Evolutionary conservation across 192 early-diverging fungal genomes (phyloP).

Genomic region (Coemansia sp.): DNA sequence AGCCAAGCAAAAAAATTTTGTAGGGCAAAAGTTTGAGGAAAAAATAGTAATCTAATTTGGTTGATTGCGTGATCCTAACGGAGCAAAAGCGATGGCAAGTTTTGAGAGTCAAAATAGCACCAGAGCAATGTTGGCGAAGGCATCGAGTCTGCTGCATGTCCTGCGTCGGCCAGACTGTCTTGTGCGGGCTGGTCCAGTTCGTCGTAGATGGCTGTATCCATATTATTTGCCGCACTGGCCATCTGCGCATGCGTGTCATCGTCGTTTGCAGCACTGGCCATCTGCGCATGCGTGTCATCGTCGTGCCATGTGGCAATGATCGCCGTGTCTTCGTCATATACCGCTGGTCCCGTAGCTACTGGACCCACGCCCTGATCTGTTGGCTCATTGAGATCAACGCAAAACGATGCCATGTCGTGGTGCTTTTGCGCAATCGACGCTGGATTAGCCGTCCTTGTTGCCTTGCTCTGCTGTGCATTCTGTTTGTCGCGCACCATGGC

Average conservation of each 20-base stretch:
- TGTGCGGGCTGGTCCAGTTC: too few relatives aligned
- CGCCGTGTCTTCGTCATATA: background rate
- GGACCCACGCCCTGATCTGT: background rate
- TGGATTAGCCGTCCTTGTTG: background rate
- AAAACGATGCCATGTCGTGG: background rate
- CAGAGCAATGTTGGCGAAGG: slow-evolving; percentile 8
- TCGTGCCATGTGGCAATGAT: slow-evolving; percentile 10
- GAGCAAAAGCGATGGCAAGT: background rate
- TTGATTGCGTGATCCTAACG: background rate
- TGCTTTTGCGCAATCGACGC: background rate
- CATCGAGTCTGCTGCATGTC: background rate
- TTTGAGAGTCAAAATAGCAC: slow-evolving; percentile 16
- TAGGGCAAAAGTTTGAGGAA: background rate
- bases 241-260: background rate
- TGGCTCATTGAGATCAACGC: background rate
- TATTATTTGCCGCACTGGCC: background rate
- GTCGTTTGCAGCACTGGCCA: background rate
- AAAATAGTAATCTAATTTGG: background rate
- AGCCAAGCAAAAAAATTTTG: background rate
- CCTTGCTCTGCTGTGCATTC: background rate
- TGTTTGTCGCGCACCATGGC: background rate
- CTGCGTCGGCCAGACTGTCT: too few relatives aligned
- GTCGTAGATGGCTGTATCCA: background rate
- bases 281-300: background rate
- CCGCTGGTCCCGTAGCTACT: background rate